Evolutionary conservation across 805 yeast species (phyloP), one percentile per base, ranked within the genome.

Genomic region (Saturnispora kantuleensis): DNA sequence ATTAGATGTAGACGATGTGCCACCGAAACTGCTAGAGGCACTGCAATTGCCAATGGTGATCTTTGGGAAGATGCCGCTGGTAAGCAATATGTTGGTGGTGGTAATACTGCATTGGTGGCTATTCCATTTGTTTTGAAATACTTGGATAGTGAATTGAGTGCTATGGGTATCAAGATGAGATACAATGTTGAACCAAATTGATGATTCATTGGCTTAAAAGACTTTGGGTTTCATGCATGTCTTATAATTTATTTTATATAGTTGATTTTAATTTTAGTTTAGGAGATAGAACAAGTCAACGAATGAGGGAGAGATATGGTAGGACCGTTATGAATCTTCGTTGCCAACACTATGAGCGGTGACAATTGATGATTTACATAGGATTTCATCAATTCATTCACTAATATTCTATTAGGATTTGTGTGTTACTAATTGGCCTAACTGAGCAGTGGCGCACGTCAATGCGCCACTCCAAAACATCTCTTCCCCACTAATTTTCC

Each of bases 61-160:
- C 76, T 84, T 36, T 93, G 98, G 98, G 97, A 93, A 68, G 98
- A 93, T 62, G 97, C 97, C 15, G 88, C 82, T 56, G 97, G 98
- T 42, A 82, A 78, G 59, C 80, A 82, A 60, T 90, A 83, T 61
- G 79, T 79, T 46, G 98, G 98, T 44, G 98, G 98, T 59, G 80
- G 77, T 48, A 75, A 93, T 49, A 87, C 96, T n/a, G 83, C 97
- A 3, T 84, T 95, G 1, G 93, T 93, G 52, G 96, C 96, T 38
- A 83, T 93, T 62, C 98, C 98, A 46, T 93, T 89, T 62, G 98
- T 93, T 31, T 76, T 93, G 73, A 84, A 89, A 62, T 93, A 90
- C 62, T 72, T 93, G 61, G 97, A 93, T 58, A 85, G 95, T 31
- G 98, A 93, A 65, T 74, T 93, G 54, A 79, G 95, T 13, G 97